Evolutionary conservation across 2,329 filamentous ascomycete genomes (phyloP).

Genomic region (Penicillium sp.): DNA sequence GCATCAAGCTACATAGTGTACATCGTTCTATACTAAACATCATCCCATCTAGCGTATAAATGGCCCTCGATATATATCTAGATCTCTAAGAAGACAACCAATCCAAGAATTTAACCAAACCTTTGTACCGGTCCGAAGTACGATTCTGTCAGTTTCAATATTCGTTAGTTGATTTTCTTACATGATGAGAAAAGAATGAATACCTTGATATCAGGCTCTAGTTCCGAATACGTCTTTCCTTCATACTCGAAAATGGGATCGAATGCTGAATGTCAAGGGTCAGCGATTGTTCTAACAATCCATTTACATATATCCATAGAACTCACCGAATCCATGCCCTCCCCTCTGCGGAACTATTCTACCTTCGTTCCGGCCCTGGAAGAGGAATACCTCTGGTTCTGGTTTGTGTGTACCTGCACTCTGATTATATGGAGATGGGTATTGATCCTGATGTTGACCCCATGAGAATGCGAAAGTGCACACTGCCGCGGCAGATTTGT

Average conservation of each 20-base stretch:
- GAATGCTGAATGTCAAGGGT: not conserved
- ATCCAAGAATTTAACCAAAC: too few species aligned
- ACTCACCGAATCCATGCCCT: constrained; percentile 5
- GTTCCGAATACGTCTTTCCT: constrained; percentile 5
- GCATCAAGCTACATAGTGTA: too few species aligned
- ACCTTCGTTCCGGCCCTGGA: constrained; percentile 58
- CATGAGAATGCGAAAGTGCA: constrained; percentile 84
- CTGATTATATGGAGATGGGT: too few species aligned
- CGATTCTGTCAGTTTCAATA: too few species aligned
- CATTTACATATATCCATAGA: too few species aligned
- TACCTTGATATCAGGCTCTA: constrained; percentile 4
- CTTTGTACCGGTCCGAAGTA: too few species aligned
- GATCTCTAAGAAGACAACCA: too few species aligned
- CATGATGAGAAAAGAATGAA: not conserved
- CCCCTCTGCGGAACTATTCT: constrained; percentile 2
- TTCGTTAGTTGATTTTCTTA: not conserved
- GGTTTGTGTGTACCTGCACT: too few species aligned
- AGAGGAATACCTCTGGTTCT: constrained; percentile 70
- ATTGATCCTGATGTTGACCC: constrained; percentile 51
- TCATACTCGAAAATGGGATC: constrained; percentile 6
- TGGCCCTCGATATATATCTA: too few species aligned
- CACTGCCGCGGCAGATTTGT: constrained; percentile 83
- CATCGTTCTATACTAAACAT: too few species aligned
- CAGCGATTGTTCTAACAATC: too few species aligned
- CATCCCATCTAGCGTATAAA: too few species aligned